Conservation (phyloP, 345 rosid species). For the Gynandropsis gynandra region DNA sequence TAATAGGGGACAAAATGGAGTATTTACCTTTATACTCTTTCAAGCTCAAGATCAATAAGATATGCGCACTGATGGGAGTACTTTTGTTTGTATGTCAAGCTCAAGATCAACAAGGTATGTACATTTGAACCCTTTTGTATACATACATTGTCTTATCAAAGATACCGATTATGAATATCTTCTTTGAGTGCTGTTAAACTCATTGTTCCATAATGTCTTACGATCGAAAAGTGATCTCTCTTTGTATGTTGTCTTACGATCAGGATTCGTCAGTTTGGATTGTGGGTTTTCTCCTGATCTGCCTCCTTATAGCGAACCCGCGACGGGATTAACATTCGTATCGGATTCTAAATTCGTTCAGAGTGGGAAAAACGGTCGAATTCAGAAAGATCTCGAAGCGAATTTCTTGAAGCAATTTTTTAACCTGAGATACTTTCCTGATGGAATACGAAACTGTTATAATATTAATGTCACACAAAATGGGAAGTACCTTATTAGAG, state of each 20-base stretch:
- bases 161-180: no score
- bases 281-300: conserved; percentile 18
- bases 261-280: conserved; percentile 30
- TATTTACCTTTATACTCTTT: no score
- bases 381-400: conserved; percentile 13
- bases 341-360: conserved; percentile 22
- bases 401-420: conserved; percentile 5
- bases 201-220: no score
- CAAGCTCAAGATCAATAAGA: no score
- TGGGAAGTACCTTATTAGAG: conserved; percentile 25
- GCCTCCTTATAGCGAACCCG: conserved; percentile 12
- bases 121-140: no score
- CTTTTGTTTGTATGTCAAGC: no score
- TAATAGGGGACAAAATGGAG: no score
- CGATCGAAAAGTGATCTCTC: no score
- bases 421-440: conserved; percentile 27
- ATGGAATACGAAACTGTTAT: conserved; percentile 28
- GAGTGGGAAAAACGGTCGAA: conserved; percentile 21
- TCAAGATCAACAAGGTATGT: conserved; percentile 22
- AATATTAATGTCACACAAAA: conserved; percentile 24
- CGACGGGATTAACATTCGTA: conserved; percentile 22
- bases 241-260: no score
- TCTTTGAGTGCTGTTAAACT: no score
- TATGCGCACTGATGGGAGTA: no score
- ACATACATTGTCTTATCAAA: background rate